A percentile compares a stretch with the other conserved stretches of the same genome.
phyloP scores from a whole-genome alignment of 2,329 filamentous ascomycete species.

The Pestalotiopsis sp. region DNA sequence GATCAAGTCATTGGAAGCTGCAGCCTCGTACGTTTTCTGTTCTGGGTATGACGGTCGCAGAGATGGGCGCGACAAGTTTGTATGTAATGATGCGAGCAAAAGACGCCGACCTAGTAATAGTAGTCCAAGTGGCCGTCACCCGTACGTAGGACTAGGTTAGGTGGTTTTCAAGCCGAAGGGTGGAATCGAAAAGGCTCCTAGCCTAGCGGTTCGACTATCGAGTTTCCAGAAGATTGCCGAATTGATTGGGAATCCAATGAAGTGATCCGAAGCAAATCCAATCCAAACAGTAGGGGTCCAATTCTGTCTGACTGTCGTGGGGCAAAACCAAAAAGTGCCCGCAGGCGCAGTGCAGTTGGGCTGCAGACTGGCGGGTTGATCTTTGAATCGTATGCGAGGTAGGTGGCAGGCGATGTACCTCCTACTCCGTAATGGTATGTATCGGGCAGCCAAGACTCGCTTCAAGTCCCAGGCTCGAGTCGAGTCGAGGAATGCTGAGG shows the following conservation, averaged over 20 bases:
- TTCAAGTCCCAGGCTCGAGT: not conserved
- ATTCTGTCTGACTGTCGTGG: constrained; percentile 5
- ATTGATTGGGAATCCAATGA: constrained; percentile 6
- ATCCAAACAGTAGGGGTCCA: constrained; percentile 2
- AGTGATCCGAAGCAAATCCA: not conserved
- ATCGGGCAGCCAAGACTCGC: not conserved
- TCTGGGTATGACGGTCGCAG: not conserved
- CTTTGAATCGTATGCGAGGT: not conserved
- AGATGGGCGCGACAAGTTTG: not conserved
- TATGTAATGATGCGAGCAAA: not conserved
- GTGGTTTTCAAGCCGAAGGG: not conserved
- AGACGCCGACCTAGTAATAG: not conserved
- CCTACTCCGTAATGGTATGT: not conserved
- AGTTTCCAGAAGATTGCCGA: constrained; percentile 2
- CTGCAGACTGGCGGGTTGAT: constrained; percentile 8
- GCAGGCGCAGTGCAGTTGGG: constrained; percentile 8
- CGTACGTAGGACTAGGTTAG: not conserved
- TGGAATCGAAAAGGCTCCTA: not conserved
- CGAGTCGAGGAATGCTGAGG: not conserved
- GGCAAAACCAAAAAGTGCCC: constrained; percentile 7
- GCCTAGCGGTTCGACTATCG: not conserved
- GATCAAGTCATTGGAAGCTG: not conserved
- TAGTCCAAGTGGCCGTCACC: not conserved
- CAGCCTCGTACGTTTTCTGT: not conserved
- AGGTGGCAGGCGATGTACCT: not conserved